phyloP scores from a whole-genome alignment of 148 eudicot genomes.

The Rhododendron simsii region DNA sequence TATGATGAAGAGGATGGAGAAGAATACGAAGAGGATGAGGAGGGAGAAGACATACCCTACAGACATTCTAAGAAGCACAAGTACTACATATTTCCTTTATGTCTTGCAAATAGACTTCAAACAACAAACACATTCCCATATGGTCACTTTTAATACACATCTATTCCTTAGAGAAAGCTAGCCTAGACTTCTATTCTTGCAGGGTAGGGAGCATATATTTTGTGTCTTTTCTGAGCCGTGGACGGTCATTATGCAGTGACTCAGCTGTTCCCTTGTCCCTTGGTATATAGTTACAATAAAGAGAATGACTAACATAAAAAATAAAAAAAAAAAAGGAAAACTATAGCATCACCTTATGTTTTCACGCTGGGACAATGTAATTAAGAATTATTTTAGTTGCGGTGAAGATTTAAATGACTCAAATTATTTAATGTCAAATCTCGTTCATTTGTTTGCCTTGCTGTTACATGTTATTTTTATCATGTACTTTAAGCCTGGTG shows the following conservation, averaged over 20 bases:
- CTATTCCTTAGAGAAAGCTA: background rate
- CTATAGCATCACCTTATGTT: background rate
- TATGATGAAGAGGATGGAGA: background rate
- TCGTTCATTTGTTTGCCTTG: background rate
- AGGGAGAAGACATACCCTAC: background rate
- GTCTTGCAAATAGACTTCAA: background rate
- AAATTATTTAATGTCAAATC: background rate
- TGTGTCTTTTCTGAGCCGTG: background rate
- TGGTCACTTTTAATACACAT: background rate
- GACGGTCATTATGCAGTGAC: background rate
- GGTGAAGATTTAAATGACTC: background rate
- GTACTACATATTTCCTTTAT: background rate
- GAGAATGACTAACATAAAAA: background rate
- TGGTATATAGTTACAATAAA: background rate
- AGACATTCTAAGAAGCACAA: background rate
- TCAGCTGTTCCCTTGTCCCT: background rate
- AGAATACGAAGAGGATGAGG: background rate
- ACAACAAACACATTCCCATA: background rate
- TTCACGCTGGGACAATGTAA: background rate
- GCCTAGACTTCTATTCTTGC: too few species aligned
- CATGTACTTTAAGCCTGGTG: background rate
- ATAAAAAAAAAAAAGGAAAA: background rate
- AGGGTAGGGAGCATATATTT: background rate
- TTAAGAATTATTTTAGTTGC: background rate
- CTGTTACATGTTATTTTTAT: background rate